phyloP scores from a whole-genome alignment of 208 protist genomes.

The Crithidia fasciculata region DNA sequence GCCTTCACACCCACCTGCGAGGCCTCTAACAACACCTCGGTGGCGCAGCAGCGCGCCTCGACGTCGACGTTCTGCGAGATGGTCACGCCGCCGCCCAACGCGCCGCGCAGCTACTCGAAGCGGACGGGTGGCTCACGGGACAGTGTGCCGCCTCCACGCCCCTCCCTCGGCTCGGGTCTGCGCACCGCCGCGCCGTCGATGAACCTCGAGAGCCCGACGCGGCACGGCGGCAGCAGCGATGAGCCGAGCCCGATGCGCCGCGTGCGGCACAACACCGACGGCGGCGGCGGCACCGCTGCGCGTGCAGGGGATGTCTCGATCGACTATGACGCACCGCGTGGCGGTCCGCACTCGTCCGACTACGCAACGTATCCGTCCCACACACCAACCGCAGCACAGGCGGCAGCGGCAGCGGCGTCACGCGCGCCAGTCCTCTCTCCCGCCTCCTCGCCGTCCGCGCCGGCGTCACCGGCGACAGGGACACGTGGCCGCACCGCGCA shows the following conservation, averaged over 20 bases:
- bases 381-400: not conserved
- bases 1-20: slow-evolving; percentile 16
- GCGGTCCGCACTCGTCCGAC: not conserved
- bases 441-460: not conserved
- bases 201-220: slow-evolving; percentile 4
- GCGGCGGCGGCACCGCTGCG: not conserved
- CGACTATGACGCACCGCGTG: slow-evolving; percentile 1
- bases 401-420: not conserved
- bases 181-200: not conserved
- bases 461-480: not conserved
- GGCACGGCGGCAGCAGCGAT: not conserved
- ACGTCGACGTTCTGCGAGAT: not conserved
- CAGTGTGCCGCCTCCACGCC: slow-evolving; percentile 4
- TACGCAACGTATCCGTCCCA: not conserved
- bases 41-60: slow-evolving; percentile 1
- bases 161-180: slow-evolving; percentile 1
- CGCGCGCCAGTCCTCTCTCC: no score
- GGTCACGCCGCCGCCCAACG: slow-evolving; percentile 7
- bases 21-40: not conserved
- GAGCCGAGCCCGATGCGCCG: not conserved
- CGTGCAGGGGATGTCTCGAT: not conserved
- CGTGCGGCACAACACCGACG: not conserved
- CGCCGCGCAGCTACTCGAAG: slow-evolving; percentile 16
- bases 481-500: not conserved
- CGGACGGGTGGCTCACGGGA: slow-evolving; percentile 7